Conservation (phyloP, 2,329 filamentous ascomycete genomes). For the Akanthomyces muscarius region DNA sequence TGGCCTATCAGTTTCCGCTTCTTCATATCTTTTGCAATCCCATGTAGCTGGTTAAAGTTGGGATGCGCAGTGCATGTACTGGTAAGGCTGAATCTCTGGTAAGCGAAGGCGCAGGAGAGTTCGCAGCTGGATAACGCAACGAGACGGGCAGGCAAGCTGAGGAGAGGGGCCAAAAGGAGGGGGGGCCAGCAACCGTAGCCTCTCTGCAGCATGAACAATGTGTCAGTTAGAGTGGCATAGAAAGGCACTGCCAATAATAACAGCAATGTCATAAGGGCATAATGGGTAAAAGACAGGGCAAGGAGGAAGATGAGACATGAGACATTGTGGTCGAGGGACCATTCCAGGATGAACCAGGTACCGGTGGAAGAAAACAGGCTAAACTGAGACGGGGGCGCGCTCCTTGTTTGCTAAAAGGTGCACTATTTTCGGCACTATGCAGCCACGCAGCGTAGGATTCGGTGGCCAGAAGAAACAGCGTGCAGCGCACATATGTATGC, state of each 20-base stretch:
- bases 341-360: slow-evolving; percentile 8
- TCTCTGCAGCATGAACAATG: background rate
- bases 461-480: background rate
- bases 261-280: background rate
- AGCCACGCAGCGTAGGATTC: background rate
- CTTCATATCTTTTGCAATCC: background rate
- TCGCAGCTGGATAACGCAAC: background rate
- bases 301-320: slow-evolving; percentile 6
- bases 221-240: background rate
- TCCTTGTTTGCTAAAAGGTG: background rate
- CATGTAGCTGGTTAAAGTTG: background rate
- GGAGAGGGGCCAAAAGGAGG: background rate
- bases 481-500: background rate
- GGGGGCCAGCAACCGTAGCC: background rate
- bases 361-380: background rate
- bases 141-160: background rate
- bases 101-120: background rate
- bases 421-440: slow-evolving; percentile 4
- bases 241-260: background rate
- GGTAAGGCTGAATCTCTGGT: background rate
- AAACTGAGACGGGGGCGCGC: slow-evolving; percentile 3
- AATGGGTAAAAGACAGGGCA: background rate
- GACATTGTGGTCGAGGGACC: slow-evolving; percentile 5
- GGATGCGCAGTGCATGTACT: background rate
- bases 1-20: background rate